Evolutionary conservation across 176 grass and related monocot species (phyloP), one percentile per base, ranked within the genome.

Genomic region (Oryza officinalis): DNA sequence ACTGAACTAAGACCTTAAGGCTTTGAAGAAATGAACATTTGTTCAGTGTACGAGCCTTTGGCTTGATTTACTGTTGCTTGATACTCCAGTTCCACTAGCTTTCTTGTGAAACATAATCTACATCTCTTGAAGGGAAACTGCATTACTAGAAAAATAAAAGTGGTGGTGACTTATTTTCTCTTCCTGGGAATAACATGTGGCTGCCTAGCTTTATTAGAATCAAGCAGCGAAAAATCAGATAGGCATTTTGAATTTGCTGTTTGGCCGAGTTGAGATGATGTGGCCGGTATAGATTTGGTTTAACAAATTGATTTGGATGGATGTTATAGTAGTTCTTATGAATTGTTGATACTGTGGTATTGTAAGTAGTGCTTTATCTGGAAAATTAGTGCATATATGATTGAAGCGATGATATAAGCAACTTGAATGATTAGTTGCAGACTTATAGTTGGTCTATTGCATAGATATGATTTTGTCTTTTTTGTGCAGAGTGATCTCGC

Each of bases 401-500:
- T 45, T 37, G 0, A 60, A 30, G 37, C 13, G 27, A 27, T 10
- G 4, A 5, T 68, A 46, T 23, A 11, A 50, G 15, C 7, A 69
- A 20, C 38, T 81, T 20, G 41, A 33, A 2, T 71, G 23, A 25
- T 47, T 31, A 33, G 32, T 71, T 25, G 52, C 50, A 54, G 18
- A 57, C 17, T 54, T 50, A 33, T 50, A 76, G 13, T 54, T 81
- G 33, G 0, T 81, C 22, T 61, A 20, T 54, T 5, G 12, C 2
- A 57, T n/a, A 10, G 4, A 64, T 83, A 4, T 67, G 78, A 44
- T 31, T 38, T 32, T 28, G 37, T 13, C n/a, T 81, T 11, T 67
- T 20, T 17, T 57, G 66, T 88, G 73, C 72, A 98, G 96, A 67
- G 4, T 44, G 96, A 98, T 77, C 84, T 90, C 43, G 91, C 85